Base-by-base conservation (phyloP, 305 asterid species). In the Rubia balearica region DNA sequence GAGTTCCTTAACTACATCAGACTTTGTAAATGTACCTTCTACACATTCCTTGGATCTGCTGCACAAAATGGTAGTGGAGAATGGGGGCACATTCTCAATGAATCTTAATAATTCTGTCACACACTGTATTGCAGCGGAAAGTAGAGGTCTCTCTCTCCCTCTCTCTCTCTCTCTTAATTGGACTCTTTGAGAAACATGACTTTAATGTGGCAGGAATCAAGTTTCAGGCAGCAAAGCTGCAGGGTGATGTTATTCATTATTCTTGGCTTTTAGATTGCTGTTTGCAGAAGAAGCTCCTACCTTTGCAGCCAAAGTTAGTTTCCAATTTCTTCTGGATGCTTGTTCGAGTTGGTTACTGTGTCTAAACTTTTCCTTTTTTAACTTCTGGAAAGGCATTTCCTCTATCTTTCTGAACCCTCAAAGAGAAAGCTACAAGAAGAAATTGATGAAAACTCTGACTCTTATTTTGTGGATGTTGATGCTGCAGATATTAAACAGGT, bases 21-120 rank as follows among this genome's bases (percentile, higher is more conserved):
- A 93, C 88, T 90, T 93, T 80, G 92, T 77, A 64, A 93, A 90
- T 77, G 78, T 89, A 67, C 94, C 98, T 61, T 74, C 90, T 46
- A 79, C 87, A 33, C 86, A 82, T 73, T 81, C 96, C 74, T 83
- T 87, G 68, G 92, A 90, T 76, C 79, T 90, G 79, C 73, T 90
- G 83, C 97, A 90, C 87, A 93, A 93, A 81, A 81, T 85, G 92
- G 95, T 89, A 81, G 98, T 81, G 49, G 96, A 86, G 81, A 85
- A 93, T 81, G 96, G 98, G 14, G 98, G 97, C 72, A 30, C 88
- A 63, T 93, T 93, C 85, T 93, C 98, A 59, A 93, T 93, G 98
- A 93, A 93, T 87, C 81, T 89, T 78, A 90, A 93, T 78, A 84
- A 82, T 79, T 81, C 94, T 12, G 98, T 90, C 78, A 90, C 98